Evolutionary conservation across 495 filamentous ascomycete genomes (phyloP).

Genomic region (Aspergillus indologenus): DNA sequence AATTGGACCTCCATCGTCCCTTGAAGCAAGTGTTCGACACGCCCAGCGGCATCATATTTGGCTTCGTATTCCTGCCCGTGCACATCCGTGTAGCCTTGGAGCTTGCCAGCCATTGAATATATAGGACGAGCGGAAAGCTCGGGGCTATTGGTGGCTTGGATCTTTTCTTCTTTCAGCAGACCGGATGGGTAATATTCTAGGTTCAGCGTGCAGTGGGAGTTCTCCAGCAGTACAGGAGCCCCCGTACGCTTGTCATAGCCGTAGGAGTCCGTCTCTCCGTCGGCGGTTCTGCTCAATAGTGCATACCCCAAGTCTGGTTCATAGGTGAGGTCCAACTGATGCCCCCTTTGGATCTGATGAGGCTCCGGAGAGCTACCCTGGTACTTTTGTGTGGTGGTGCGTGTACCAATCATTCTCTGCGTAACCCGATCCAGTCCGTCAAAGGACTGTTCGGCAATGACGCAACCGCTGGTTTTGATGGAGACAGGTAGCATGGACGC

Average conservation of each 20-base stretch:
- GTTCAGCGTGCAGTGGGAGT: neutral
- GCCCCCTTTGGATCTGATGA: neutral
- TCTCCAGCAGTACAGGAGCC: no score
- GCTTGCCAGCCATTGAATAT: constrained; percentile 7
- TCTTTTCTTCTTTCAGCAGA: neutral
- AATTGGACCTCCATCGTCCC: neutral
- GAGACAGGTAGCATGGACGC: neutral
- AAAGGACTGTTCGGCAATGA: constrained; percentile 1
- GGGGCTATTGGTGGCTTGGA: neutral
- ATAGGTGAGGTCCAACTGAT: neutral
- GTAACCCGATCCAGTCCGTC: neutral
- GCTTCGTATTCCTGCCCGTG: neutral
- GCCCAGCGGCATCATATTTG: constrained; percentile 8
- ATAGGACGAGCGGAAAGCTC: neutral
- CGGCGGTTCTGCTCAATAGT: neutral
- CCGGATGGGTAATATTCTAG: constrained; percentile 6
- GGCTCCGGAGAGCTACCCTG: neutral
- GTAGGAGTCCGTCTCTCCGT: neutral
- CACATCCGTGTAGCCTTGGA: constrained; percentile 7
- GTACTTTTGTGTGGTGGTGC: constrained; percentile 2
- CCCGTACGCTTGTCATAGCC: constrained; percentile 2
- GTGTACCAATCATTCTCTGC: neutral
- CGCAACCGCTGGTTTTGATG: neutral
- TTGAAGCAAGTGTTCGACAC: neutral
- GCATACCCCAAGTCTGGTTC: no score